Conservation (phyloP, 352 stramenopile genomes). For the Hyphochytrium catenoides region DNA sequence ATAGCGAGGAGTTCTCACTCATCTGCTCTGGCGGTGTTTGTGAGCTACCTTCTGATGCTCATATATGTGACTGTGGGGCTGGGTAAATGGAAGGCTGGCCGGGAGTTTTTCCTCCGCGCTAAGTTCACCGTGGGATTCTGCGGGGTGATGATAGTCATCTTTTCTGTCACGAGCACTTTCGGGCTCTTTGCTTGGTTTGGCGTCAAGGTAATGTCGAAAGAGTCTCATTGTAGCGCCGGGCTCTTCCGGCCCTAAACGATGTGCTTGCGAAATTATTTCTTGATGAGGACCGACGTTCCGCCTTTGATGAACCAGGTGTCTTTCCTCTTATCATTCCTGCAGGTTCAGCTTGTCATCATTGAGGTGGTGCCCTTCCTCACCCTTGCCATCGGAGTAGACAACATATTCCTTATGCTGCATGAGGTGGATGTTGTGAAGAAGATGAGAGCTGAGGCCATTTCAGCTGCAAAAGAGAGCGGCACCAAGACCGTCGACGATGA, state of each 20-base stretch:
- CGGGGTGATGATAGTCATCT: slow-evolving; percentile 27
- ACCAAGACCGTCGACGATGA: slow-evolving; percentile 16
- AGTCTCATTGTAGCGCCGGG: no score
- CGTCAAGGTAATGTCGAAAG: no score
- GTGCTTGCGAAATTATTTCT: no score
- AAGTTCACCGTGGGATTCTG: slow-evolving; percentile 35
- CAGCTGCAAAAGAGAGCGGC: not conserved
- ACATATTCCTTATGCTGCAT: slow-evolving; percentile 37
- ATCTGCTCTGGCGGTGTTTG: slow-evolving; percentile 17
- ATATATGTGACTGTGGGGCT: slow-evolving; percentile 36
- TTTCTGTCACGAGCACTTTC: slow-evolving; percentile 30
- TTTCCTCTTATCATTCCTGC: no score
- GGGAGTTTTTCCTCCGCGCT: slow-evolving; percentile 24
- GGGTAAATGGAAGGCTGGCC: slow-evolving; percentile 22
- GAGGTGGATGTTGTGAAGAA: slow-evolving; percentile 22
- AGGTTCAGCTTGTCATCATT: slow-evolving; percentile 39
- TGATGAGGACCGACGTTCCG: no score
- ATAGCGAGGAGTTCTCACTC: slow-evolving; percentile 22
- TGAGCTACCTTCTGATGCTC: slow-evolving; percentile 35
- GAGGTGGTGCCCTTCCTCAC: slow-evolving; percentile 30
- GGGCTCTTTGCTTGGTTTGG: slow-evolving; percentile 33
- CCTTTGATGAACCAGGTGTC: no score
- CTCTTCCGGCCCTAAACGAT: no score
- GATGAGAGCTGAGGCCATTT: slow-evolving; percentile 16
- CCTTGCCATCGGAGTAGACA: slow-evolving; percentile 34